A percentile compares a stretch with the other conserved stretches of the same genome.
These are phyloP conservation scores for Floccularia luteovirens DNA, from an alignment of 768 basidiomycete species.

Conservation along the genomic window DNA sequence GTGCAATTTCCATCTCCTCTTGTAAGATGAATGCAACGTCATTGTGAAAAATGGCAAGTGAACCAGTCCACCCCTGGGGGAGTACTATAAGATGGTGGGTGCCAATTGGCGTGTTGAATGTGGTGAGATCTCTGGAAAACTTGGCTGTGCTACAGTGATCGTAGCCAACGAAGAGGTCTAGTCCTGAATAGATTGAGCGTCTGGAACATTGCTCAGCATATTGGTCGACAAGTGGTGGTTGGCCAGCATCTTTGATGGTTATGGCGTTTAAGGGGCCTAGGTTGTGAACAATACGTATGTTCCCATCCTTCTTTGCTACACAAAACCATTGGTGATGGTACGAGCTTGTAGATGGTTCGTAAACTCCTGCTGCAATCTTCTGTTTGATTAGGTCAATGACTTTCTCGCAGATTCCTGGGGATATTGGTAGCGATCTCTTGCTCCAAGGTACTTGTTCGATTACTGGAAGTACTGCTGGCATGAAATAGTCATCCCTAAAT, in stretches of 20 bases:
- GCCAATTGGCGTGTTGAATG: conserved; percentile 28
- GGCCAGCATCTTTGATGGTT: conserved; percentile 23
- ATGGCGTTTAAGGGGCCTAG: conserved; percentile 29
- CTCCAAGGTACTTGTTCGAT: no score
- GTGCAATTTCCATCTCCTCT: conserved; percentile 2
- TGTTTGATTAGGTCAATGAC: conserved; percentile 21
- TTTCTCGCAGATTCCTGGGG: conserved; percentile 19
- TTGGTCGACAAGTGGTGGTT: conserved; percentile 22
- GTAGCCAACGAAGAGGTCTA: conserved; percentile 28
- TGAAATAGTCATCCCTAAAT: no score
- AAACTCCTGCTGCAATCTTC: conserved; percentile 29
- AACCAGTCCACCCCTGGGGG: conserved; percentile 25
- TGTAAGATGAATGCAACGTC: conserved; percentile 6
- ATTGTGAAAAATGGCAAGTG: conserved; percentile 10
- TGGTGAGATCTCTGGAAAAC: conserved; percentile 27
- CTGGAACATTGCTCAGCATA: conserved; percentile 26
- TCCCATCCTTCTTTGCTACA: conserved; percentile 29
- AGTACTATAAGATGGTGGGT: conserved; percentile 18
- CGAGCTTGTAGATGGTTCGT: conserved; percentile 27
- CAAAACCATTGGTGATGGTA: conserved; percentile 34
- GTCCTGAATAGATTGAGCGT: conserved; percentile 17
- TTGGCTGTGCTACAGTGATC: conserved; percentile 20
- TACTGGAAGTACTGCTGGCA: no score
- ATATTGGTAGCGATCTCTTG: no score
- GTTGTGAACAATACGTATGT: conserved; percentile 25